Percentiles rank a stretch among this genome's conserved stretches.
Evolutionary conservation across 305 asterid species (phyloP).

Genomic region (Petunia hybrid): DNA sequence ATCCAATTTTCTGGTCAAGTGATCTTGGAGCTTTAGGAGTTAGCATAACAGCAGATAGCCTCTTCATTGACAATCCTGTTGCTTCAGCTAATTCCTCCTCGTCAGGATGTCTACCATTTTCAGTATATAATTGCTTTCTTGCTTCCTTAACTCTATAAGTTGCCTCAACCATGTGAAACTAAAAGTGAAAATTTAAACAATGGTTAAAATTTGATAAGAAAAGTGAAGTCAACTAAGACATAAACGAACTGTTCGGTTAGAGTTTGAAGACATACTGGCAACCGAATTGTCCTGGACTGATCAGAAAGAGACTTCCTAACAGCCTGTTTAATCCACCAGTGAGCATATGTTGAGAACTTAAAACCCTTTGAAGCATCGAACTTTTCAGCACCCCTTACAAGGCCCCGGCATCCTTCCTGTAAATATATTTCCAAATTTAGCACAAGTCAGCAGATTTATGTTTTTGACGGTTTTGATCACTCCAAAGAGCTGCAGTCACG

Average conservation of each 20-base stretch:
- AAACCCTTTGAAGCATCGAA: conserved; percentile 93
- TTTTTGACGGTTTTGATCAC: neutral
- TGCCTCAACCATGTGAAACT: conserved; percentile 95
- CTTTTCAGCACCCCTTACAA: conserved; percentile 90
- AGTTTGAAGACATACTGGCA: conserved; percentile 67
- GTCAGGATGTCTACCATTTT: conserved; percentile 70
- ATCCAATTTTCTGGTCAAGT: conserved; percentile 90
- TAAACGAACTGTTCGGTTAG: neutral
- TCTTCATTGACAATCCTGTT: conserved; percentile 90
- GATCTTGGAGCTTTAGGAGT: conserved; percentile 90
- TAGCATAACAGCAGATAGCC: conserved; percentile 74
- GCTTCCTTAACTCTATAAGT: conserved; percentile 93
- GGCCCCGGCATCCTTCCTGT: conserved; percentile 99
- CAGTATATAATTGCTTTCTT: conserved; percentile 70
- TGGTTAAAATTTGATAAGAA: neutral
- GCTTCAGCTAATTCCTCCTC: conserved; percentile 88
- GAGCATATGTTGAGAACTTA: conserved; percentile 96
- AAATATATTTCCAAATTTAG: conserved; percentile 32
- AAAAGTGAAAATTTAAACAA: conserved; percentile 17
- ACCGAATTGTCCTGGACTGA: conserved; percentile 84
- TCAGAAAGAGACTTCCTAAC: conserved; percentile 92
- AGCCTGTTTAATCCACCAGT: conserved; percentile 98
- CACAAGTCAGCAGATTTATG: neutral
- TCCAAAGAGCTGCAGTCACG: neutral
- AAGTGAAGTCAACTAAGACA: neutral